Conservation (phyloP, 2,329 filamentous ascomycete genomes). For the Aureobasidium uvarum region DNA sequence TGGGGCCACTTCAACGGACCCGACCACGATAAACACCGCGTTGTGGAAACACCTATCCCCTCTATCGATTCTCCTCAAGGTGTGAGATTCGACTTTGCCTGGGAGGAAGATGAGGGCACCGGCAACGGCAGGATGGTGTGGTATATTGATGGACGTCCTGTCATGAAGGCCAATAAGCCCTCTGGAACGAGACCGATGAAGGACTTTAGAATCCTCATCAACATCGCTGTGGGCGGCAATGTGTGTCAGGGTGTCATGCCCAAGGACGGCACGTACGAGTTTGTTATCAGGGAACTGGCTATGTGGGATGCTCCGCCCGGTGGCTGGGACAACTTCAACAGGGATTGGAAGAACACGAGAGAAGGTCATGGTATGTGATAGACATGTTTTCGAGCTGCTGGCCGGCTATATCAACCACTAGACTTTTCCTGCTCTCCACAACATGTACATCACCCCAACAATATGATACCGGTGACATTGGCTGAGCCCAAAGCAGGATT, state of each 20-base stretch:
- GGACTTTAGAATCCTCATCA: conserved; percentile 58
- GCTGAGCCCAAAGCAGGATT: not conserved
- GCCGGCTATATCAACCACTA: not conserved
- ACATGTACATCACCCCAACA: not conserved
- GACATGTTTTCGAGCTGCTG: not conserved
- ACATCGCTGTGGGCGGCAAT: conserved; percentile 62
- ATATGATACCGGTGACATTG: not conserved
- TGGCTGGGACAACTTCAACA: conserved; percentile 56
- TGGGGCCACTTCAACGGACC: conserved; percentile 57
- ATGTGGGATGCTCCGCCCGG: conserved; percentile 55
- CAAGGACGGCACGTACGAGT: conserved; percentile 55
- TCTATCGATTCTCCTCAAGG: conserved; percentile 48
- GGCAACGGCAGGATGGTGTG: conserved; percentile 53
- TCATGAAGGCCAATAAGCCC: conserved; percentile 58
- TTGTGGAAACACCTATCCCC: conserved; percentile 51
- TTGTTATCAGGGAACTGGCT: conserved; percentile 54
- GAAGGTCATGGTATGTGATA: conserved; percentile 30
- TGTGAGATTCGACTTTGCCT: conserved; percentile 57
- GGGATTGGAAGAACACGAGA: conserved; percentile 46
- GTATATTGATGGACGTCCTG: conserved; percentile 58
- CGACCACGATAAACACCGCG: conserved; percentile 58
- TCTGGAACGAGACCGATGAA: conserved; percentile 54
- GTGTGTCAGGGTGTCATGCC: conserved; percentile 56
- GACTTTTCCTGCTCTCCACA: not conserved
- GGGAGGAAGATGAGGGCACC: conserved; percentile 51